Percentiles rank a stretch among this genome's conserved stretches.
Evolutionary conservation across 1,284 basidiomycete species (phyloP).

Genomic region (Cutaneotrichosporon arboriforme): DNA sequence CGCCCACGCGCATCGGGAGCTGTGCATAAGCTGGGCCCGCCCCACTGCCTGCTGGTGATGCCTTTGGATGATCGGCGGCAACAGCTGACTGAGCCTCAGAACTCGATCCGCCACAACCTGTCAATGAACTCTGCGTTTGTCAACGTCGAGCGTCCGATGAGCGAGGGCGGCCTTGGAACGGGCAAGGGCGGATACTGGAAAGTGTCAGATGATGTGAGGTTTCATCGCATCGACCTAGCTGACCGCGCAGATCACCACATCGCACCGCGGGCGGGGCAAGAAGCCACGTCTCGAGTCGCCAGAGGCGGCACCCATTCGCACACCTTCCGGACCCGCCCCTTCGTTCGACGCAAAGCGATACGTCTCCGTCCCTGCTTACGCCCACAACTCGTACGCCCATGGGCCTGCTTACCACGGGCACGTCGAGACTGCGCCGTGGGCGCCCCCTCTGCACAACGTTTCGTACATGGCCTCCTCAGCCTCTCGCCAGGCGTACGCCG

Average conservation of each 20-base stretch:
- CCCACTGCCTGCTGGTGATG: not conserved
- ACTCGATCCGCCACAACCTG: constrained; percentile 78
- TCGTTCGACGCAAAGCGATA: too few relatives aligned
- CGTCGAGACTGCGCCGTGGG: too few relatives aligned
- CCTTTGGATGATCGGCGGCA: not conserved
- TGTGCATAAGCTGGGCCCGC: too few relatives aligned
- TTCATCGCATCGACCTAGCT: not conserved
- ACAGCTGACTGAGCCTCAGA: constrained; percentile 41
- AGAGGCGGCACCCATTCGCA: not conserved
- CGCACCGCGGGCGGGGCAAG: constrained; percentile 15
- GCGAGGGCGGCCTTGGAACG: constrained; percentile 22
- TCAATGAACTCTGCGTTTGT: constrained; percentile 72
- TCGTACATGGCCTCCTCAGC: too few relatives aligned
- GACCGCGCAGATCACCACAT: constrained; percentile 5
- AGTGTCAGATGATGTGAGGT: constrained; percentile 26
- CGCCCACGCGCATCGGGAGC: too few relatives aligned
- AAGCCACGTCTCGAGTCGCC: constrained; percentile 8
- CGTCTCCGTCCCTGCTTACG: too few relatives aligned
- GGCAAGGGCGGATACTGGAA: constrained; percentile 39
- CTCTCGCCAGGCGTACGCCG: too few relatives aligned
- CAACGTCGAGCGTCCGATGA: constrained; percentile 46
- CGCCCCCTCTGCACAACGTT: too few relatives aligned
- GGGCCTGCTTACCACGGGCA: too few relatives aligned
- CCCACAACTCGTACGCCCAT: too few relatives aligned
- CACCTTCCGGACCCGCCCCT: not conserved